Base-by-base conservation (phyloP, 2,329 filamentous ascomycete genomes). In the Elsinoe perseae region DNA sequence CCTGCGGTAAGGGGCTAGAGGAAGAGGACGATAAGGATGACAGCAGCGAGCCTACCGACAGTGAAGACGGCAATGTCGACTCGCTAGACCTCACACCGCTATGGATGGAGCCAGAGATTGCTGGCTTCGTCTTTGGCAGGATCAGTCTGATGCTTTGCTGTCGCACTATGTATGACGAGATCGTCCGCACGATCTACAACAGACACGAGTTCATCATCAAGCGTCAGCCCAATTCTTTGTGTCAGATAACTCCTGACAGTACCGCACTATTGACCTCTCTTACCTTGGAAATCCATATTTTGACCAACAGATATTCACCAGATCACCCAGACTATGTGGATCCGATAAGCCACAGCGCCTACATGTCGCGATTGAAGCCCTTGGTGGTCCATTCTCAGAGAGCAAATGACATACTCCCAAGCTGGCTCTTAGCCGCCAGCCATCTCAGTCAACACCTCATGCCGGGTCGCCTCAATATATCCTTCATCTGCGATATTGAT, bases 61-160 rank as follows among this genome's bases (percentile, higher is more conserved):
- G 20, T 7, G 27, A 16, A 30, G n/a, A 21, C 30, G n/a, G 10
- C 2, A 10, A 32, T 3, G 5, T 18, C 28, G 28, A 36, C 12
- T 16, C n/a, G 4, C 28, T 16, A 2, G 30, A 52, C 18, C 20
- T 34, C 8, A 25, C 9, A 36, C 30, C 27, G 23, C 10, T 38
- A 18, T 28, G 18, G 48, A 8, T 4, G 12, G 48, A 52, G 10
- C 12, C 23, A n/a, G 12, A 52, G 30, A 21, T 32, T n/a, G 25
- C n/a, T 8, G 32, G 20, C 8, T 20, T 16, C 1, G 16, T 52
- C 30, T 36, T 25, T 9, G 28, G 48, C 10, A 34, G 16, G 44
- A 50, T 52, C 48, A 52, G 48, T 30, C 48, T 52, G 8, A 52
- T 52, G 48, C 48, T 52, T 6, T 52, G 48, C 30, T 52, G 48